Evolutionary conservation across 768 basidiomycete genomes (phyloP).

Genomic region (Dacryopinax primogenitus): DNA sequence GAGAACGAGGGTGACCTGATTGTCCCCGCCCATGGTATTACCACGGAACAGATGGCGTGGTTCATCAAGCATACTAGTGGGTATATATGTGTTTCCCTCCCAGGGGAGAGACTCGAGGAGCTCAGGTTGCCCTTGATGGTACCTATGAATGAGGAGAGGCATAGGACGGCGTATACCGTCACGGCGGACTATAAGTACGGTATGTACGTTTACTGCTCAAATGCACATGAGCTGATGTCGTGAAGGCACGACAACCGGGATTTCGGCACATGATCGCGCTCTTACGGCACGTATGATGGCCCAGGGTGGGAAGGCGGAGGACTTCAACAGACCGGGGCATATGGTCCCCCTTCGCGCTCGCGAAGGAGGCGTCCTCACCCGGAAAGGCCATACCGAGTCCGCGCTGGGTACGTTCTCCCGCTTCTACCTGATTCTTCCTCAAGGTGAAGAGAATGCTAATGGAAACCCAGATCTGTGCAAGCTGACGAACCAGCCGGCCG

Average conservation of each 20-base stretch:
- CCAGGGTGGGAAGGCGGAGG: conserved; percentile 34
- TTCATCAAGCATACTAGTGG: conserved; percentile 96
- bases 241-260: conserved; percentile 83
- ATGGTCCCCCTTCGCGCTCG: conserved; percentile 85
- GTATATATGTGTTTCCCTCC: conserved; percentile 82
- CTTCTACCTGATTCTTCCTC: background rate
- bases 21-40: conserved; percentile 68
- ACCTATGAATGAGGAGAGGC: conserved; percentile 74
- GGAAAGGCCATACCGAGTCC: conserved; percentile 89
- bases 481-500: conserved; percentile 52
- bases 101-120: conserved; percentile 56
- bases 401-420: conserved; percentile 39
- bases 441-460: background rate
- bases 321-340: conserved; percentile 89
- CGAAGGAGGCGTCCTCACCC: conserved; percentile 68
- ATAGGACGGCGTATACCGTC: conserved; percentile 87
- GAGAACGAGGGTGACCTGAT: conserved; percentile 98
- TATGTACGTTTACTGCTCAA: conserved; percentile 26
- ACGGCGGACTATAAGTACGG: conserved; percentile 90
- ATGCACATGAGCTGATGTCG: background rate
- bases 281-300: conserved; percentile 78
- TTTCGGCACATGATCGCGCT: conserved; percentile 89
- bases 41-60: conserved; percentile 98
- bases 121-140: conserved; percentile 91
- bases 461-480: conserved; percentile 56